phyloP scores from a whole-genome alignment of 2,329 filamentous ascomycete genomes.

The Pseudohalonectria lignicola region DNA sequence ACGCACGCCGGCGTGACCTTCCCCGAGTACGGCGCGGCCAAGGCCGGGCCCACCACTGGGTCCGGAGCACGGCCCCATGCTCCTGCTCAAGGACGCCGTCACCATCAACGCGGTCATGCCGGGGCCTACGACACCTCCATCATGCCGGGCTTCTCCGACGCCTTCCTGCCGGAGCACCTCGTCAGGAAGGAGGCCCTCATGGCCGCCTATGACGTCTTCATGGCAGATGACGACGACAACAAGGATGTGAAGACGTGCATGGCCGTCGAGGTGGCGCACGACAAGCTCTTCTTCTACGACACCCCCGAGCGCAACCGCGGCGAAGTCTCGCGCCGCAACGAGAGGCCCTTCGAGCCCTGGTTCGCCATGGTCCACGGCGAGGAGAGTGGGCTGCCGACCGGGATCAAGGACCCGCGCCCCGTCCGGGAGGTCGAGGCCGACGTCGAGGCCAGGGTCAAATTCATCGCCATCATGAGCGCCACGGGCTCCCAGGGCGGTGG shows the following conservation, averaged over 20 bases:
- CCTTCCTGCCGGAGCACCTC: constrained; percentile 1
- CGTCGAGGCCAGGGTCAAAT: constrained; percentile 4
- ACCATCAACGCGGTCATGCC: constrained; percentile 36
- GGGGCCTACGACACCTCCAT: constrained; percentile 33
- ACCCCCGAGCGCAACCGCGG: constrained; percentile 5
- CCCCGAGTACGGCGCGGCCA: constrained; percentile 39
- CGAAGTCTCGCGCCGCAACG: constrained; percentile 4
- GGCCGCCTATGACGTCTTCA: constrained; percentile 29
- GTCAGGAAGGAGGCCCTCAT: constrained; percentile 24
- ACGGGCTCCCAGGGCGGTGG: constrained; percentile 20
- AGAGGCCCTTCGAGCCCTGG: constrained; percentile 6
- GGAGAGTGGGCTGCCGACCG: constrained; percentile 5
- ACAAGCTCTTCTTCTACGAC: constrained; percentile 5
- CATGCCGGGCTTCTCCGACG: constrained; percentile 20
- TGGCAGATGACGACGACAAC: constrained; percentile 24
- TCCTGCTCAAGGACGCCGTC: constrained; percentile 34
- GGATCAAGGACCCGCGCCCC: constrained; percentile 2
- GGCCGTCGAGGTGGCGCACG: constrained; percentile 8
- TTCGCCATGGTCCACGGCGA: constrained; percentile 8
- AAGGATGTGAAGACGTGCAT: not conserved
- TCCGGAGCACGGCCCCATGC: constrained; percentile 24
- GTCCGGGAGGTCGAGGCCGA: not conserved
- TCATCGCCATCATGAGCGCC: constrained; percentile 18
- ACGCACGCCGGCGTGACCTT: constrained; percentile 30
- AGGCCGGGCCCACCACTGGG: constrained; percentile 32